Evolutionary conservation across 441 rosid species (phyloP).

Genomic region (Bruguiera hainesii): DNA sequence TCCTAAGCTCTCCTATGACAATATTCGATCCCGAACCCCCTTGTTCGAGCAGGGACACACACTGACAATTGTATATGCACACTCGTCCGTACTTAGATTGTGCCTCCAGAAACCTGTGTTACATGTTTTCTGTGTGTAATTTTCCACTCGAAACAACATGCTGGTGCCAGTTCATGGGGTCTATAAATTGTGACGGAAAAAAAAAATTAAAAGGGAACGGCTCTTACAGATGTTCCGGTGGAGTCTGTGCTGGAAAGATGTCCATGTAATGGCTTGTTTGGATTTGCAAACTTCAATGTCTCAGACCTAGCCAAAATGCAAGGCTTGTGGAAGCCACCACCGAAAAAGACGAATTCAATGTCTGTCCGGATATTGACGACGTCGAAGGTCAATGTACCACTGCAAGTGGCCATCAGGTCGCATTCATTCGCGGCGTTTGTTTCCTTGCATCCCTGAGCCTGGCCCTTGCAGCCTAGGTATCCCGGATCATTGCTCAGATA

Average conservation of each 20-base stretch:
- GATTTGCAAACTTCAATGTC: constrained; percentile 45
- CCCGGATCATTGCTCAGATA: constrained; percentile 46
- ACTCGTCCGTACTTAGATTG: no score
- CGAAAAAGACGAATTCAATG: constrained; percentile 53
- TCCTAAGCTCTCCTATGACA: no score
- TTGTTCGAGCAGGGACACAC: no score
- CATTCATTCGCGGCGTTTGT: constrained; percentile 18
- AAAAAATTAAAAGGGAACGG: neutral
- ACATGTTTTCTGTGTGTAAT: no score
- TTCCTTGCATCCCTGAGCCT: constrained; percentile 34
- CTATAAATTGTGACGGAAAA: neutral
- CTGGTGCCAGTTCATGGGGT: neutral
- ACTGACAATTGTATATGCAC: no score
- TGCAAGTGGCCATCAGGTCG: constrained; percentile 26
- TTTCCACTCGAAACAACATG: no score
- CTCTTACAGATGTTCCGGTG: constrained; percentile 47
- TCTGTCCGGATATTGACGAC: constrained; percentile 59
- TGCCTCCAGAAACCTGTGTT: no score
- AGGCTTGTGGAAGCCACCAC: constrained; percentile 48
- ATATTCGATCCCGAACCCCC: no score
- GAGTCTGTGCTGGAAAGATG: constrained; percentile 59
- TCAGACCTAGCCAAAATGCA: constrained; percentile 41
- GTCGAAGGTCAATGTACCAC: constrained; percentile 47
- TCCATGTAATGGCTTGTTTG: constrained; percentile 46
- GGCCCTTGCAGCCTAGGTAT: constrained; percentile 45